These are phyloP conservation scores for Annulohypoxylon bovei DNA, from an alignment of 495 filamentous ascomycete species.

Conservation along the genomic window DNA sequence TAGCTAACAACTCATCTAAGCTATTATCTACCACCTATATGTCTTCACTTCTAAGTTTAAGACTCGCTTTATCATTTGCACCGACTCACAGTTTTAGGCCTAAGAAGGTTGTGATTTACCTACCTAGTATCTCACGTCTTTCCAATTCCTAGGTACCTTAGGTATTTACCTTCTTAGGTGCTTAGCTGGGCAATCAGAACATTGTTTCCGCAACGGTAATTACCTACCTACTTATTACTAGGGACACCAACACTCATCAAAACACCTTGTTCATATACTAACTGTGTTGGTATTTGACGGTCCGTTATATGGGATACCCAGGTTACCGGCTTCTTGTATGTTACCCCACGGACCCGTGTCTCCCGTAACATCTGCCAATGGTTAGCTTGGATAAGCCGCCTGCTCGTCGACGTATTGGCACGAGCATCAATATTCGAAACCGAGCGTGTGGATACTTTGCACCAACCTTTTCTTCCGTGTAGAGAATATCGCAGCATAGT, in stretches of 20 bases:
- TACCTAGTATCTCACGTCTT: not conserved
- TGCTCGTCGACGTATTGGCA: not conserved
- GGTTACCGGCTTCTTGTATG: conserved; percentile 34
- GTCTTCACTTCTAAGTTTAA: not conserved
- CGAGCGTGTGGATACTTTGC: not conserved
- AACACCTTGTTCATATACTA: too few relatives aligned
- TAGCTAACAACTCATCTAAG: not conserved
- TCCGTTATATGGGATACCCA: conserved; percentile 18
- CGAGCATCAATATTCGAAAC: not conserved
- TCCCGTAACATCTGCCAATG: conserved; percentile 4
- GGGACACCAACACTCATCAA: too few relatives aligned
- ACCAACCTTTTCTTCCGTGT: not conserved
- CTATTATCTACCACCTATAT: not conserved
- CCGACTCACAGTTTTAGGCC: not conserved
- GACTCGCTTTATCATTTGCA: not conserved
- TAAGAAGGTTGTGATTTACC: not conserved
- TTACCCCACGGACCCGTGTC: conserved; percentile 14
- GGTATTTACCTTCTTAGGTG: too few relatives aligned
- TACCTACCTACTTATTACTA: too few relatives aligned
- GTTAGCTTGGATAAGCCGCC: not conserved
- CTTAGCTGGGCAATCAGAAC: too few relatives aligned
- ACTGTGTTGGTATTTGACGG: not conserved
- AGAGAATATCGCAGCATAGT: not conserved
- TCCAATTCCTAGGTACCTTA: not conserved
- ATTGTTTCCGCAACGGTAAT: too few relatives aligned